Evolutionary conservation across 495 filamentous ascomycete species (phyloP).

Genomic region (Chaetomium fimeti): DNA sequence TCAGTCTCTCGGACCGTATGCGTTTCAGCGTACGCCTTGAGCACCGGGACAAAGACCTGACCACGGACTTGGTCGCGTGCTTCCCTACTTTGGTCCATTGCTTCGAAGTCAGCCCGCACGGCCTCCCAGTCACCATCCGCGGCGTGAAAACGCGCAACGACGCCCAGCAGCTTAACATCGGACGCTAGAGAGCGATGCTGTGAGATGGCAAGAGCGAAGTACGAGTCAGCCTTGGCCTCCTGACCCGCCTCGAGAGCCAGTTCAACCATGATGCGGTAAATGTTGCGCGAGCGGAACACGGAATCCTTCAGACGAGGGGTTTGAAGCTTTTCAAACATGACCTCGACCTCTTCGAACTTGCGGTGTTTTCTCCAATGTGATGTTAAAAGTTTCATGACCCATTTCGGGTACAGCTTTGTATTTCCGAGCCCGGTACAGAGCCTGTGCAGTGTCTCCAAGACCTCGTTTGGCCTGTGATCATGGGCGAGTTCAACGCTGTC

Average conservation of each 20-base stretch:
- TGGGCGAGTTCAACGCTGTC: constrained; percentile 32
- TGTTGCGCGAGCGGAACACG: constrained; percentile 26
- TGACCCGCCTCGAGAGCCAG: constrained; percentile 41
- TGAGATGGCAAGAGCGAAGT: constrained; percentile 25
- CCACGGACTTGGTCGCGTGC: constrained; percentile 27
- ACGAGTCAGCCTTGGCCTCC: constrained; percentile 31
- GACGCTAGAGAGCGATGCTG: constrained; percentile 26
- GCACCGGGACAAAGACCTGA: constrained; percentile 42
- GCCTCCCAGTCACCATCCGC: constrained; percentile 47
- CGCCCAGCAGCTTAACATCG: constrained; percentile 37
- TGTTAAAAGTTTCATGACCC: constrained; percentile 38
- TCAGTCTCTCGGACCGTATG: constrained; percentile 46
- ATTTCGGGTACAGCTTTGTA: constrained; percentile 29
- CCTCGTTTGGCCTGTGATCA: constrained; percentile 27
- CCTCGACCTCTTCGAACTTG: constrained; percentile 29
- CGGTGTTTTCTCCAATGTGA: constrained; percentile 34
- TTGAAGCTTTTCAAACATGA: constrained; percentile 31
- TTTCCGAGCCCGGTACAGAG: constrained; percentile 19
- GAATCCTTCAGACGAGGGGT: constrained; percentile 24
- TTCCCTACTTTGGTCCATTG: constrained; percentile 32
- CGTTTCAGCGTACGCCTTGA: constrained; percentile 44
- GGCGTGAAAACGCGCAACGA: constrained; percentile 43
- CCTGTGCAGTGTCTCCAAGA: constrained; percentile 33
- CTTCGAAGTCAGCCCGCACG: constrained; percentile 39
- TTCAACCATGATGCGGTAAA: constrained; percentile 44